Evolutionary conservation across 441 rosid genomes (phyloP), one percentile per base, ranked within the genome.

Genomic region (Euphorbia corollata): DNA sequence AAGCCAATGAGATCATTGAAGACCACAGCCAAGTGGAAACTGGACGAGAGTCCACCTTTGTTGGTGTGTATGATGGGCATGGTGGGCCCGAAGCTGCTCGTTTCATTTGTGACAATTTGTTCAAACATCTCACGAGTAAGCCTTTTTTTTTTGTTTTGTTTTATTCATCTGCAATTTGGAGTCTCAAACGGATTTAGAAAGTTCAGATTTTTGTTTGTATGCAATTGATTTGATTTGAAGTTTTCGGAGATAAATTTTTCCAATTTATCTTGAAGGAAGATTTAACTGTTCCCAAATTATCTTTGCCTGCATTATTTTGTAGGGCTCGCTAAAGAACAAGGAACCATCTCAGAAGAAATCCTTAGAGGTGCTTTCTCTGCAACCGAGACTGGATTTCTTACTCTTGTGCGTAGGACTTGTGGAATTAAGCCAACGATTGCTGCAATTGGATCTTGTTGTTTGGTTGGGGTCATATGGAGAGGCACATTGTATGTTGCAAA

Each of bases 41-140:
- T 9, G 92, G 89, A 12, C 69, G 75, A 18, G 86, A 78, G 18
- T 88, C 87, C 53, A 84, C 85, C n/a, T 90, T 92, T 71, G 81
- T 90, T 64, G 97, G 98, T 23, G 92, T 92, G 59, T 88, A 88
- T 67, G 98, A 92, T 70, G 98, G 97, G 0, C 98, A 92, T 70
- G 98, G 97, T n/a, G 98, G 98, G 19, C 90, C 94, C 15, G 97
- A 92, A 24, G 97, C 98, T 59, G 79, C 98, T 63, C 75, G 85
- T 48, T 92, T 79, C 70, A 77, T 92, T 76, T 75, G 80, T 27
- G 96, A 90, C 71, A 87, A 90, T 77, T 89, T 92, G 66, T 90
- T 90, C 72, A 63, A 71, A 16, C 83, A 90, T 81, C 79, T 92
- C 34, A 88, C 82, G 78, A 84, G 98, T 90, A 63, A 74, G 91